Evolutionary conservation across 2,329 filamentous ascomycete species (phyloP), one percentile per base, ranked within the genome.

Genomic region (Aspergillus aculeatus): DNA sequence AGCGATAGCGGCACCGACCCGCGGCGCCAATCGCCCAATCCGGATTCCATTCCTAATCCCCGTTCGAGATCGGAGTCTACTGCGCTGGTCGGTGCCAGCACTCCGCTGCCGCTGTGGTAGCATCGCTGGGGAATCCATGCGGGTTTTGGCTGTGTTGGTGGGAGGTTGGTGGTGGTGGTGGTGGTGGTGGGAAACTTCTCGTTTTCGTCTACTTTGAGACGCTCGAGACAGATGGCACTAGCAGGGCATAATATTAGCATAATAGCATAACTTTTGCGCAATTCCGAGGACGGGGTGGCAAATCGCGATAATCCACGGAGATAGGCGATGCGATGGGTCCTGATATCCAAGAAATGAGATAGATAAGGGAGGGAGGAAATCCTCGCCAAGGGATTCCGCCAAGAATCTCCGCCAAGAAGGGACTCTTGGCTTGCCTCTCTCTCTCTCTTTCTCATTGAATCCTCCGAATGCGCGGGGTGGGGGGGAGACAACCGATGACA

Each of bases 1-100:
- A 48, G 47, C 31, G 54, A 69, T 54, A 47, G 24, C 11, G 35
- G 49, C 9, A 49, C n/a, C 31, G 60, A 47, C n/a, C 38, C 38
- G 14, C 38, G 38, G 38, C 38, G 38, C 38, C 38, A 41, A 19
- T 41, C 38, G 16, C 16, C 16, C 38, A 41, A 41, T n/a, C 38
- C 38, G 5, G 7, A 6, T 7, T n/a, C 38, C 9, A 41, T 19
- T n/a, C 38, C 38, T 9, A n/a, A 6, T 7, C 16, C 38, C 9
- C 14, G 38, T 12, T 35, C 32, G 11, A 16, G 32, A 16, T 35
- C 11, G 26, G 26, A 29, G 32, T 35, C 32, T 5, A 3, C 11
- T 16, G 32, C 11, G 14, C 16, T 35, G 32, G 32, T 16, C 32
- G 14, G 12, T 14, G 32, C 11, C 32, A 29, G 7, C 26, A 7